These are phyloP conservation scores for Fomitopsis pulvina DNA, from an alignment of 768 basidiomycete species.

Conservation along the genomic window DNA sequence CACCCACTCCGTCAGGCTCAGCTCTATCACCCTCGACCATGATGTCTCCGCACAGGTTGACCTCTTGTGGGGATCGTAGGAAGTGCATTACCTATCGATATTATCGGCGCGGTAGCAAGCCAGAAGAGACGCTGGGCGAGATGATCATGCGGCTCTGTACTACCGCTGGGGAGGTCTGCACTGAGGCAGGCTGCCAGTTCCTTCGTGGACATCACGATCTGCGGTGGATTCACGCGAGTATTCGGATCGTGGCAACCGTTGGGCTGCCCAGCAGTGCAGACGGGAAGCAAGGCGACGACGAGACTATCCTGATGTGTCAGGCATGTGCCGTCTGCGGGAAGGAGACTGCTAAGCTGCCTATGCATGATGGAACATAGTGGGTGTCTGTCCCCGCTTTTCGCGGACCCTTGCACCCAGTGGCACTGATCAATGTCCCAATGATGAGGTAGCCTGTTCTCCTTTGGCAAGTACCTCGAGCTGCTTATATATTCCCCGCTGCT, in stretches of 20 bases:
- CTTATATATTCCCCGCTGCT: conserved; percentile 20
- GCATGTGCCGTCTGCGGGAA: conserved; percentile 23
- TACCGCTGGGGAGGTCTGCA: conserved; percentile 31
- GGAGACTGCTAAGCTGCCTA: conserved; percentile 15
- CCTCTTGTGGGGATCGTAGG: conserved; percentile 38
- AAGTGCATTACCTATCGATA: conserved; percentile 41
- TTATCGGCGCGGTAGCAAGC: conserved; percentile 33
- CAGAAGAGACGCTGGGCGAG: conserved; percentile 36
- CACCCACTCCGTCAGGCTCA: conserved; percentile 12
- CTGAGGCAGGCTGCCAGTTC: conserved; percentile 27
- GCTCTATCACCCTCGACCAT: conserved; percentile 10
- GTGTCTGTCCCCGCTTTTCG: conserved; percentile 9
- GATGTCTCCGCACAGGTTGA: conserved; percentile 13
- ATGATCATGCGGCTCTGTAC: conserved; percentile 28
- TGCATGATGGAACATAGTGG: conserved; percentile 26
- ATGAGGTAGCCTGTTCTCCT: conserved; percentile 20
- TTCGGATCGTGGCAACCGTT: conserved; percentile 23
- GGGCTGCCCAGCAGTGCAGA: neutral
- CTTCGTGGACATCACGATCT: conserved; percentile 38
- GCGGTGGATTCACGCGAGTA: conserved; percentile 32
- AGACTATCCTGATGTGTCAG: conserved; percentile 21
- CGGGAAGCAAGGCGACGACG: conserved; percentile 6
- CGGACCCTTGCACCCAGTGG: too few relatives aligned
- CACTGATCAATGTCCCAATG: too few relatives aligned
- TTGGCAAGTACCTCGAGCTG: conserved; percentile 24